Percentiles rank a stretch among this genome's conserved stretches.
phyloP scores from a whole-genome alignment of 2,329 filamentous ascomycete genomes.

The Aspergillus terreus region DNA sequence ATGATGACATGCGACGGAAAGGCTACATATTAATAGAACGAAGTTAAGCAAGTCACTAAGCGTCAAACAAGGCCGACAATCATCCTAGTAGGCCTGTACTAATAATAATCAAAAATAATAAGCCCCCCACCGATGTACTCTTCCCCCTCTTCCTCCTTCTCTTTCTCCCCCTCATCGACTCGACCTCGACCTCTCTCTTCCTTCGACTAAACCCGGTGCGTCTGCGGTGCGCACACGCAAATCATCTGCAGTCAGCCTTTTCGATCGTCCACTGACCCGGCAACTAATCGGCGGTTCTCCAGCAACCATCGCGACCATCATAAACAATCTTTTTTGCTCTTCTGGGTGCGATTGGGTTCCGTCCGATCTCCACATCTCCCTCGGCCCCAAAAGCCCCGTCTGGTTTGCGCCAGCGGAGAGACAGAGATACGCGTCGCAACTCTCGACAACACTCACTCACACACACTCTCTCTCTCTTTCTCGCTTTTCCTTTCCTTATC shows the following conservation, averaged over 20 bases:
- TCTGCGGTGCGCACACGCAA: slow-evolving; percentile 9
- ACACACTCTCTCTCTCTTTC: slow-evolving; percentile 2
- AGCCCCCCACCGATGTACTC: background rate
- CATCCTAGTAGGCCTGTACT: background rate
- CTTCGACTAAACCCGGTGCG: background rate
- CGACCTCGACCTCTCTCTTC: background rate
- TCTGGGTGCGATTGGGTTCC: background rate
- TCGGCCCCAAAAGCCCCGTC: background rate
- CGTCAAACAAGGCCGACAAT: background rate
- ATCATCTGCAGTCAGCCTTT: slow-evolving; percentile 15
- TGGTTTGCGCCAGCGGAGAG: slow-evolving; percentile 1
- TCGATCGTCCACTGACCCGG: background rate
- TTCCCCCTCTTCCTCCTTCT: background rate
- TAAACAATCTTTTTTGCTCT: background rate
- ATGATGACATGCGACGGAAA: background rate
- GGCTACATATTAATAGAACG: background rate
- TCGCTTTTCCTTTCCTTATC: slow-evolving; percentile 1
- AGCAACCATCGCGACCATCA: slow-evolving; percentile 7
- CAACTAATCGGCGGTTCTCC: background rate
- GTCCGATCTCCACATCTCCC: background rate
- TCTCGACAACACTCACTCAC: slow-evolving; percentile 4
- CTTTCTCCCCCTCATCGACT: background rate
- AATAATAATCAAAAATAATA: background rate
- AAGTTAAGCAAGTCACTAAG: background rate
- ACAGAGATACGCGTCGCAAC: slow-evolving; percentile 2